These are phyloP conservation scores for Pestalotiopsis fici DNA, from an alignment of 2,329 filamentous ascomycete species.

Conservation along the genomic window DNA sequence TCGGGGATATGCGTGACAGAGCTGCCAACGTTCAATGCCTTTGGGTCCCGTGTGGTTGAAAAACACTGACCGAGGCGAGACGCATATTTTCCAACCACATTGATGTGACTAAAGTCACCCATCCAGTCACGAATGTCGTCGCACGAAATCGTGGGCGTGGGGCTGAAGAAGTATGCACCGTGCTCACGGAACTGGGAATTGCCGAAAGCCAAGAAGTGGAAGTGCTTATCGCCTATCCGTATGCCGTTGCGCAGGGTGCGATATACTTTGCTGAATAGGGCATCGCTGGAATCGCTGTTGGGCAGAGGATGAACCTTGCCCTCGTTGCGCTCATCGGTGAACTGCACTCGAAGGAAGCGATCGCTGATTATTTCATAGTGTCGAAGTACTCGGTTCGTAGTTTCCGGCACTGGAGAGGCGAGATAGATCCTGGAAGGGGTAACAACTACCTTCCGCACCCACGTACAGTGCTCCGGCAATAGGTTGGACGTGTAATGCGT, in stretches of 20 bases:
- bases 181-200: conserved; percentile 94
- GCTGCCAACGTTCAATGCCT: conserved; percentile 59
- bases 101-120: conserved; percentile 82
- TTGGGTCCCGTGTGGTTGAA: conserved; percentile 82
- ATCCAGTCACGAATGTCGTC: conserved; percentile 82
- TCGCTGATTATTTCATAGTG: conserved; percentile 69
- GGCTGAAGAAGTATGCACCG: conserved; percentile 89
- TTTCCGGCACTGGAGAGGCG: conserved; percentile 77
- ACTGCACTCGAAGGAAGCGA: conserved; percentile 85
- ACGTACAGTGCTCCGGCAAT: conserved; percentile 72
- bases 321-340: conserved; percentile 74
- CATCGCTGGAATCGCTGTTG: conserved; percentile 59
- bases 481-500: conserved; percentile 47
- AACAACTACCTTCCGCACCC: conserved; percentile 74
- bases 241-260: conserved; percentile 78
- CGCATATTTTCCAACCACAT: conserved; percentile 83
- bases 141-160: conserved; percentile 66
- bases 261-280: conserved; percentile 74
- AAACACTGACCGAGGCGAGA: conserved; percentile 93
- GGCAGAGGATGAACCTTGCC: conserved; percentile 60
- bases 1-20: conserved; percentile 66
- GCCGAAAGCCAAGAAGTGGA: conserved; percentile 89
- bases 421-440: conserved; percentile 85
- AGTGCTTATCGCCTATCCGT: conserved; percentile 76
- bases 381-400: conserved; percentile 83